Evolutionary conservation across 2,329 filamentous ascomycete genomes (phyloP), one percentile per base, ranked within the genome.

Genomic region (Pseudogymnoascus sp.): DNA sequence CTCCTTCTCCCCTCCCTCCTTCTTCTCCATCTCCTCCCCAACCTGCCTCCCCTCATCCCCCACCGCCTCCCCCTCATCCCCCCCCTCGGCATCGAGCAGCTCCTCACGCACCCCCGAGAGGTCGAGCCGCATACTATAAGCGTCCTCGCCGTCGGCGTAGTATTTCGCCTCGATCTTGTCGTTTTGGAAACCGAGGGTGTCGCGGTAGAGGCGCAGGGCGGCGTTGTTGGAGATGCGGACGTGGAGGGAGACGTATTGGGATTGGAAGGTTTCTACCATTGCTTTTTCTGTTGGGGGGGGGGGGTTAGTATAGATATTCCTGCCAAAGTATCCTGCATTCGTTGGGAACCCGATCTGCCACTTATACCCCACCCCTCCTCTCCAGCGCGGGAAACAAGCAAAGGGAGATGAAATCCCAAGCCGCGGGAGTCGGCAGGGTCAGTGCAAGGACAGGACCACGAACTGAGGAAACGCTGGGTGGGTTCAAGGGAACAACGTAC

Each of bases 121-220:
- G 72, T 97, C 89, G 75, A 96, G 89, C 67, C 87, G 87, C 95
- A 99, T 99, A 73, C 86, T 90, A 74, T 87, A 96, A 38, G 95
- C 95, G 79, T 99, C 91, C 79, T 99, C 95, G 65, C 93, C 93
- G 75, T 99, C 95, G 64, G 95, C 95, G 75, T 99, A 99, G 83
- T 96, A 96, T 78, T 93, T 95, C 59, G 83, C 75, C 77, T 96
- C 91, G 10, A 88, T 86, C 80, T 92, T 95, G 68, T 95, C 91
- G 69, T 90, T 89, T 73, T 87, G 84, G 81, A 97, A 97, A 62
- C 91, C 88, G 0, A 97, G 85, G 0, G 93, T 97, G 74, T 96
- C 89, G 70, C 91, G 87, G 83, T 99, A 99, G 21, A 99, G 84
- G 71, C 90, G 90, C 66, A 96, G 85, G 26, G 95, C 95, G 6